These are phyloP conservation scores for Fusarium tuaranense DNA, from an alignment of 2,329 filamentous ascomycete genomes.

Conservation along the genomic window DNA sequence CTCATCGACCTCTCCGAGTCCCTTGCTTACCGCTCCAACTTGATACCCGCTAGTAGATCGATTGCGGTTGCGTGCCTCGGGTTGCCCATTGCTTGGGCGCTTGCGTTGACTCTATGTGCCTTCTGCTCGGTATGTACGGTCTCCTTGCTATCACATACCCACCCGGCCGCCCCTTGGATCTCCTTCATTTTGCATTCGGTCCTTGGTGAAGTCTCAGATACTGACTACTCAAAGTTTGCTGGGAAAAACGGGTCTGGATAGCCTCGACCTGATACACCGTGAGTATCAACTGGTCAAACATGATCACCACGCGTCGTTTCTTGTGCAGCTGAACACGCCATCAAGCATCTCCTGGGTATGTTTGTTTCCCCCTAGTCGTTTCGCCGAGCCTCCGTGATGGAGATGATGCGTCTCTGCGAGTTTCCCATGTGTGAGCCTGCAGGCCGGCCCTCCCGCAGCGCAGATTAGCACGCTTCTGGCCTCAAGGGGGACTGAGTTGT, in stretches of 20 bases:
- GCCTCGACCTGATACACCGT: slow-evolving; percentile 25
- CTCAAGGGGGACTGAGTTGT: slow-evolving; percentile 12
- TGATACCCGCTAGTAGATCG: slow-evolving; percentile 3
- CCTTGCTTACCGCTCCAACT: slow-evolving; percentile 1
- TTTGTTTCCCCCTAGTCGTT: slow-evolving; percentile 14
- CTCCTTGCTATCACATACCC: slow-evolving; percentile 27
- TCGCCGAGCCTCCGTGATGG: slow-evolving; percentile 19
- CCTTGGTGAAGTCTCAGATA: slow-evolving; percentile 4
- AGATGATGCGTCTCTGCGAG: slow-evolving; percentile 6
- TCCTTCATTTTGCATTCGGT: slow-evolving; percentile 23
- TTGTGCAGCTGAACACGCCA: slow-evolving; percentile 1
- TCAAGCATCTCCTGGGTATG: neutral
- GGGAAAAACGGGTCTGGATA: slow-evolving; percentile 13
- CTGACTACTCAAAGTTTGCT: neutral
- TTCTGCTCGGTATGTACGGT: slow-evolving; percentile 11
- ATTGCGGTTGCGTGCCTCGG: slow-evolving; percentile 2
- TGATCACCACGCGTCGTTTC: neutral
- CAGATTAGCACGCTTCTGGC: slow-evolving; percentile 29
- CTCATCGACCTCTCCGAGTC: neutral
- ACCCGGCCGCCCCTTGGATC: slow-evolving; percentile 28
- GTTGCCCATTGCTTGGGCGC: slow-evolving; percentile 6
- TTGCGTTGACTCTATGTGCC: slow-evolving; percentile 11
- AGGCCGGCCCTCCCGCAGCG: slow-evolving; percentile 14
- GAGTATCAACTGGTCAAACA: slow-evolving; percentile 7
- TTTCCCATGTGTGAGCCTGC: slow-evolving; percentile 17